Conservation (phyloP, 345 rosid genomes). For the Kernera saxatilis region DNA sequence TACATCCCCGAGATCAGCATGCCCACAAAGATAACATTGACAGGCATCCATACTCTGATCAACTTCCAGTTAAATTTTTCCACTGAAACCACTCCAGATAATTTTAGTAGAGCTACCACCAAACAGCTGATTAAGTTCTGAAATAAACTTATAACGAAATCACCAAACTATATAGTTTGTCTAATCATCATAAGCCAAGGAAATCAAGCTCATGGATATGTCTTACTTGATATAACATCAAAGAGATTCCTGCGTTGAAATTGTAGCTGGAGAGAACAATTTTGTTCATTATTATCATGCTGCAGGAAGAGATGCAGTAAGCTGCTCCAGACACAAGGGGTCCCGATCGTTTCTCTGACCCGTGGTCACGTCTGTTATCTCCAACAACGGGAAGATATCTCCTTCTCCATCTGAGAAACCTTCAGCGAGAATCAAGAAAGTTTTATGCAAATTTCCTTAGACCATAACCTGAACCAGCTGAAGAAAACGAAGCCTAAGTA, state of each 20-base stretch:
- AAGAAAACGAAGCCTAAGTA: neutral
- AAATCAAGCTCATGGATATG: neutral
- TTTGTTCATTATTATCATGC: slow-evolving; percentile 89
- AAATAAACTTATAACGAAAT: slow-evolving; percentile 16
- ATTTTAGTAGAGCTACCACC: slow-evolving; percentile 48
- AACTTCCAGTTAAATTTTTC: slow-evolving; percentile 87
- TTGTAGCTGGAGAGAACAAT: slow-evolving; percentile 69
- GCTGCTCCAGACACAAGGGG: slow-evolving; percentile 83
- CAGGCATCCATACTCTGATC: slow-evolving; percentile 80
- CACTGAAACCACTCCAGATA: slow-evolving; percentile 54
- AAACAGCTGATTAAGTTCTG: slow-evolving; percentile 82
- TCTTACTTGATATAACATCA: slow-evolving; percentile 90
- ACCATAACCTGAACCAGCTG: neutral
- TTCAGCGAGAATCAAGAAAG: slow-evolving; percentile 5
- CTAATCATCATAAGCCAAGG: neutral
- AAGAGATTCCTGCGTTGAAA: slow-evolving; percentile 71
- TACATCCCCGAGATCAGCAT: slow-evolving; percentile 94
- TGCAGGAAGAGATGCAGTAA: slow-evolving; percentile 85
- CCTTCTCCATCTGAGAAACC: slow-evolving; percentile 56
- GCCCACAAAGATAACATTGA: slow-evolving; percentile 83
- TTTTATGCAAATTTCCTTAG: neutral
- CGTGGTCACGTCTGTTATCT: slow-evolving; percentile 43
- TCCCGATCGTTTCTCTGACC: slow-evolving; percentile 45
- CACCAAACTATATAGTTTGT: slow-evolving; percentile 3
- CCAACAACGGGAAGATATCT: slow-evolving; percentile 28